Base-by-base conservation (phyloP, 352 stramenopile species). In the Globisporangium lucens region DNA sequence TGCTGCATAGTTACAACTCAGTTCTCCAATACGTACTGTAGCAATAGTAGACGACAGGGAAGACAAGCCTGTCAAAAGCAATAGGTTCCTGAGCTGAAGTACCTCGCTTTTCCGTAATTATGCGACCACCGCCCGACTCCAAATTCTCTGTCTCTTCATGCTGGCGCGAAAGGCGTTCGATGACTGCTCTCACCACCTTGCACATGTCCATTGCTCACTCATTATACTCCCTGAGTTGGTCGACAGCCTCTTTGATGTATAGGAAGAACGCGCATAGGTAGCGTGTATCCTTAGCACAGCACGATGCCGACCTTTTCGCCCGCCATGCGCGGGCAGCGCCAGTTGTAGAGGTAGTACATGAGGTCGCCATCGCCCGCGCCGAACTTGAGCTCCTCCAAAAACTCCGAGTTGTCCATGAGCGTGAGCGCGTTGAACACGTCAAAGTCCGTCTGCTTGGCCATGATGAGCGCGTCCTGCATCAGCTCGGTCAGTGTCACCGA, bases 341-440 rank as follows among this genome's bases (percentile, higher is more conserved):
- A 91, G 71, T 91, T 91, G 78, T 89, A 91, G 67, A 91, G 62
- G 66, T 91, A 91, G 73, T 91, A 91, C 78, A 81, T 77, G 13
- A 91, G 72, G 33, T 91, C 79, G 46, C 83, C 83, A 43, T 80
- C 71, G 43, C 83, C 83, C 8, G 84, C 66, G 49, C 78, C 77
- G 33, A 91, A 90, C 66, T 89, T 87, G 53, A 90, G 76, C 46
- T 81, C 65, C 52, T 87, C 57, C 12, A 91, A 65, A 55, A 90
- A 85, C 61, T 91, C 71, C 59, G 63, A 69, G 66, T 91, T 91
- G 47, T 91, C 80, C 82, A 90, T 90, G 33, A 91, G 65, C 22
- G 62, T 84, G 27, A 91, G 75, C 43, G 82, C 80, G 68, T 91
- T 91, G 61, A 91, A 91, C 35, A 91, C 83, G 63, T 91, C 83